These are phyloP conservation scores for Linnemannia hyalina DNA, from an alignment of 192 early-diverging fungal species.

Conservation along the genomic window DNA sequence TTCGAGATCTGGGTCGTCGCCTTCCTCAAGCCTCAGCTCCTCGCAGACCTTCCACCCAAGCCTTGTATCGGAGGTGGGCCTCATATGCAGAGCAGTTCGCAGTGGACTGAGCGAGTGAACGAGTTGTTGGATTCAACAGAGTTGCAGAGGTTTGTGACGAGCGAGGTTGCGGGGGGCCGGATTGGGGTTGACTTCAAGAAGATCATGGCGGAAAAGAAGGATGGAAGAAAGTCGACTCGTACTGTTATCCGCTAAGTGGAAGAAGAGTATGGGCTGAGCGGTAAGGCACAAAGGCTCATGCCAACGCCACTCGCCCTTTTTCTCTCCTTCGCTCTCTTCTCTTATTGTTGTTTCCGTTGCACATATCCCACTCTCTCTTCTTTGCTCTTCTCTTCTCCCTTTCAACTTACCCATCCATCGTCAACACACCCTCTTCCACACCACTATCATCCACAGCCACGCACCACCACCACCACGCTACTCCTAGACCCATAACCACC, in stretches of 20 bases:
- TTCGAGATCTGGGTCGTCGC: conserved; percentile 40
- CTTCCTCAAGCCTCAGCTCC: background rate
- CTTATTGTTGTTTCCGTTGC: background rate
- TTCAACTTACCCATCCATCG: too few relatives aligned
- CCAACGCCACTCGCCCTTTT: background rate
- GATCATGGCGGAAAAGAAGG: conserved; percentile 16
- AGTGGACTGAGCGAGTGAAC: background rate
- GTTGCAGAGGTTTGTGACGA: conserved; percentile 5
- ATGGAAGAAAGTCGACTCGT: background rate
- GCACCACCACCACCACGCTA: too few relatives aligned
- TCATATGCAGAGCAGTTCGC: background rate
- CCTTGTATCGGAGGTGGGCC: background rate
- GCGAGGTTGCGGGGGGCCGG: background rate
- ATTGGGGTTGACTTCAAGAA: conserved; percentile 25
- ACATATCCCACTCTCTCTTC: background rate
- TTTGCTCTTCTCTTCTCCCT: too few relatives aligned
- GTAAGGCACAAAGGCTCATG: background rate
- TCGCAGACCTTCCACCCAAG: background rate
- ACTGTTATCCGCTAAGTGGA: conserved; percentile 3
- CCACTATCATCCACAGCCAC: too few relatives aligned
- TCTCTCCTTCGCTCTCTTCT: background rate
- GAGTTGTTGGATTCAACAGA: background rate
- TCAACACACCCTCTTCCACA: too few relatives aligned
- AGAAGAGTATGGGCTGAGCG: background rate
- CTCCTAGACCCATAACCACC: too few relatives aligned